Percentiles rank a stretch among this genome's conserved stretches.
These are phyloP conservation scores for Stachybotrys chlorohalonatus DNA, from an alignment of 2,329 filamentous ascomycete species.

Conservation along the genomic window DNA sequence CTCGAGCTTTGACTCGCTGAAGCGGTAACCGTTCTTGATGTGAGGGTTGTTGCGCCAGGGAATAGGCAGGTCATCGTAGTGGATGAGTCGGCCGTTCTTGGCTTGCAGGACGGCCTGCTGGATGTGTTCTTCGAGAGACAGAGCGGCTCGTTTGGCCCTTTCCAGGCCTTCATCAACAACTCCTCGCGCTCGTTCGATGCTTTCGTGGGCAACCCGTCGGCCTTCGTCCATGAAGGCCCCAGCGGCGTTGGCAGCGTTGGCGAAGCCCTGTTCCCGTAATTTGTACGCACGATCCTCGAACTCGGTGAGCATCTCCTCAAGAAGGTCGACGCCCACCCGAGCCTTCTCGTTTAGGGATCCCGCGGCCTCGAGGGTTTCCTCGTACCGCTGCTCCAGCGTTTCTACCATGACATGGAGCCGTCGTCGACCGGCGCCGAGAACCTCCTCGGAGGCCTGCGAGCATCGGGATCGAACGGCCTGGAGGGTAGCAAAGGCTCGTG, in stretches of 20 bases:
- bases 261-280: slow-evolving; percentile 67
- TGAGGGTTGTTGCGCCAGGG: slow-evolving; percentile 96
- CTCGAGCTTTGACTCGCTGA: slow-evolving; percentile 82
- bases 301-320: slow-evolving; percentile 78
- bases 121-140: slow-evolving; percentile 76
- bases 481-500: slow-evolving; percentile 76
- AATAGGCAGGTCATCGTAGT: slow-evolving; percentile 80
- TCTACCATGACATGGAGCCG: slow-evolving; percentile 86
- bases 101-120: slow-evolving; percentile 68
- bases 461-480: slow-evolving; percentile 82
- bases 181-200: slow-evolving; percentile 63
- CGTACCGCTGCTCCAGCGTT: slow-evolving; percentile 79
- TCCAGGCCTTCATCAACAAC: slow-evolving; percentile 76
- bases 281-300: slow-evolving; percentile 78
- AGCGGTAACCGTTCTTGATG: slow-evolving; percentile 85
- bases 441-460: slow-evolving; percentile 79
- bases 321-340: slow-evolving; percentile 72
- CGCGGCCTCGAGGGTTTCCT: slow-evolving; percentile 74
- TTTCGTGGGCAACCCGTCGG: slow-evolving; percentile 70
- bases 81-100: slow-evolving; percentile 71
- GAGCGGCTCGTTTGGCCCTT: slow-evolving; percentile 72
- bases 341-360: slow-evolving; percentile 90
- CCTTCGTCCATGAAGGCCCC: slow-evolving; percentile 68
- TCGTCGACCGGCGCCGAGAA: slow-evolving; percentile 77
- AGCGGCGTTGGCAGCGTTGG: slow-evolving; percentile 55